Evolutionary conservation across 2,329 filamentous ascomycete genomes (phyloP), one percentile per base, ranked within the genome.

Genomic region (Pyrenophora seminiperda): DNA sequence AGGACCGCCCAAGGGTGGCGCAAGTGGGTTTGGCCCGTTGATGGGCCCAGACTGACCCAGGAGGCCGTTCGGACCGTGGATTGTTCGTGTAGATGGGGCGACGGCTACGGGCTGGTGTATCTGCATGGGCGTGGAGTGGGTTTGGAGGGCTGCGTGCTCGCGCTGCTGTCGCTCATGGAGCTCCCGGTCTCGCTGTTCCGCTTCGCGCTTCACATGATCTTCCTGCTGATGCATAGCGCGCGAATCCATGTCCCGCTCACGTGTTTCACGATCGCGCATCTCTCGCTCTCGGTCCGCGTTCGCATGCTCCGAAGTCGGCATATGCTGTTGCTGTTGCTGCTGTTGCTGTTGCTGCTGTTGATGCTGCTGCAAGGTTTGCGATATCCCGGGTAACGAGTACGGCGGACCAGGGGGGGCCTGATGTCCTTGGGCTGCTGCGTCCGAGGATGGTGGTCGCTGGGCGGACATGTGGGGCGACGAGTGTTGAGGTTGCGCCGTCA

Each of bases 91-190:
- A 79, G 74, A 92, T 80, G 68, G 91, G 85, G 76, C 76, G 2
- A 80, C 76, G 55, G 93, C 93, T 51, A 97, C 91, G 4, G 93
- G 93, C 73, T 97, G 93, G 74, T 97, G 93, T 63, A 97, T 87
- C 46, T 92, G 91, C 46, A 96, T 90, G 2, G 92, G 91, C 49
- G 88, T 90, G 31, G 90, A 87, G 68, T 90, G 92, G 75, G 88
- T 94, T 73, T 97, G 92, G 68, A 94, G 91, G 19, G 89, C 83
- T 41, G 83, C 82, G 62, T 86, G 87, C 58, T 90, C 85, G 59
- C 83, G 76, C 50, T 83, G 81, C 62, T 90, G 87, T 22, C 62
- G 62, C 53, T 66, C 62, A 57, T 83, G 76, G 55, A 85, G 70
- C 52, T 85, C 82, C 38, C 81, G 78, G 58, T 85, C 81, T 50